These are phyloP conservation scores for Kodamaea anthophila DNA, from an alignment of 1,139 yeast genomes.

Conservation along the genomic window DNA sequence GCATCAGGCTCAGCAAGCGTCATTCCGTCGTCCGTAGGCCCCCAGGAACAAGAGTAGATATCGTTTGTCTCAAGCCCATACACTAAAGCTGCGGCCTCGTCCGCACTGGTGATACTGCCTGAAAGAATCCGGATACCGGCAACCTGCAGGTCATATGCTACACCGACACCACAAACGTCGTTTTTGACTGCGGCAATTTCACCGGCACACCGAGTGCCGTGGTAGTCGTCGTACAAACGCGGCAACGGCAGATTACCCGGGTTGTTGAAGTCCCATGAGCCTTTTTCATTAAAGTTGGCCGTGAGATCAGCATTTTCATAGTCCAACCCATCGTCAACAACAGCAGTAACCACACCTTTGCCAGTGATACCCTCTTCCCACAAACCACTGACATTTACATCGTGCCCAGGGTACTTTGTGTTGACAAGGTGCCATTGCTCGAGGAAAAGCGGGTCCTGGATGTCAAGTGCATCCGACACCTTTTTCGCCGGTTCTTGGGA, in stretches of 20 bases:
- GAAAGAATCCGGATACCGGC: conserved; percentile 88
- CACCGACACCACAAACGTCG: conserved; percentile 89
- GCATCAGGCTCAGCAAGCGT: conserved; percentile 81
- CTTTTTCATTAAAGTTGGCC: conserved; percentile 66
- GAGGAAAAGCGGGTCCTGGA: conserved; percentile 72
- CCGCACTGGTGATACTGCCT: conserved; percentile 71
- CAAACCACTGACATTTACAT: conserved; percentile 78
- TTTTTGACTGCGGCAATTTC: conserved; percentile 91
- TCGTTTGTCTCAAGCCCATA: conserved; percentile 79
- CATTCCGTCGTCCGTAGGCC: conserved; percentile 90
- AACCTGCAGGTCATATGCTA: conserved; percentile 80
- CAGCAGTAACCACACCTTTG: conserved; percentile 71
- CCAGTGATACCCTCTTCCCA: conserved; percentile 88
- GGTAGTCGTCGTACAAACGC: conserved; percentile 73
- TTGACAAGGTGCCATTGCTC: conserved; percentile 91
- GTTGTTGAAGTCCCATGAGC: conserved; percentile 88
- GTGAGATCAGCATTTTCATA: conserved; percentile 66
- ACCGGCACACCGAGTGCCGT: conserved; percentile 98
- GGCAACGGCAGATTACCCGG: conserved; percentile 76
- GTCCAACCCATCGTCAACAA: conserved; percentile 94
- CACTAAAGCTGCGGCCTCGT: conserved; percentile 84
- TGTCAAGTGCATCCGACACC: conserved; percentile 50
- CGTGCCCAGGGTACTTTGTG: conserved; percentile 66
- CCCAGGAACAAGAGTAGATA: conserved; percentile 98
- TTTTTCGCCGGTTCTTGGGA: conserved; percentile 37